These are phyloP conservation scores for Stagonosporopsis tanaceti DNA, from an alignment of 2,329 filamentous ascomycete species.

Conservation along the genomic window DNA sequence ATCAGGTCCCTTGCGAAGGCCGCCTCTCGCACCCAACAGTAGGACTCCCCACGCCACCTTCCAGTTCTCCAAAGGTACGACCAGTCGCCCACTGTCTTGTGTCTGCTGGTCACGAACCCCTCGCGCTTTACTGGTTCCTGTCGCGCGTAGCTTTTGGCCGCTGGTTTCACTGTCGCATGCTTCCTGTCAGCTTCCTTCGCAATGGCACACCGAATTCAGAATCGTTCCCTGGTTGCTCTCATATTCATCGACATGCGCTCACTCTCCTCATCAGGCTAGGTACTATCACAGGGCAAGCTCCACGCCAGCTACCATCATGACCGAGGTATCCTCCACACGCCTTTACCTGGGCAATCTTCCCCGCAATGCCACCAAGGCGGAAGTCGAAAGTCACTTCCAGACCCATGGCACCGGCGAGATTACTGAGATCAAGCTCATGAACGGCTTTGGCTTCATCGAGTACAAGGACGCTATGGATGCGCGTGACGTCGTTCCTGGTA, in stretches of 20 bases:
- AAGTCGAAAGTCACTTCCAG: constrained; percentile 94
- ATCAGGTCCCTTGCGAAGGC: constrained; percentile 31
- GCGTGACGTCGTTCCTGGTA: constrained; percentile 97
- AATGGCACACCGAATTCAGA: constrained; percentile 35
- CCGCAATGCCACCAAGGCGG: constrained; percentile 94
- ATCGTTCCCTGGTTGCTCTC: constrained; percentile 33
- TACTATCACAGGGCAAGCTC: constrained; percentile 28
- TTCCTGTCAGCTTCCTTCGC: constrained; percentile 30
- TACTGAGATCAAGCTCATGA: constrained; percentile 99
- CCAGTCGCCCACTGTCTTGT: constrained; percentile 32
- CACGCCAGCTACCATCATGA: constrained; percentile 60
- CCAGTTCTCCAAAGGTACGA: constrained; percentile 39
- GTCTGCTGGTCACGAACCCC: constrained; percentile 29
- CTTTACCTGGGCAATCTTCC: constrained; percentile 98
- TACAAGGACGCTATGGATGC: constrained; percentile 99
- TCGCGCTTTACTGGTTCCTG: constrained; percentile 34
- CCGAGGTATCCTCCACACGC: constrained; percentile 91
- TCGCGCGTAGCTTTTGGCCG: constrained; percentile 36
- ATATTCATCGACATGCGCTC: constrained; percentile 42
- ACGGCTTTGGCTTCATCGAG: constrained; percentile 99
- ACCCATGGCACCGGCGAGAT: constrained; percentile 97
- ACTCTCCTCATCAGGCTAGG: constrained; percentile 47
- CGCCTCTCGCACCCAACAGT: constrained; percentile 25
- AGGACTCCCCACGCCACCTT: constrained; percentile 25
- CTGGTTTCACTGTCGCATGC: constrained; percentile 33